Conservation (phyloP, 2,329 filamentous ascomycete genomes). For the Myriosclerotinia curreyana region DNA sequence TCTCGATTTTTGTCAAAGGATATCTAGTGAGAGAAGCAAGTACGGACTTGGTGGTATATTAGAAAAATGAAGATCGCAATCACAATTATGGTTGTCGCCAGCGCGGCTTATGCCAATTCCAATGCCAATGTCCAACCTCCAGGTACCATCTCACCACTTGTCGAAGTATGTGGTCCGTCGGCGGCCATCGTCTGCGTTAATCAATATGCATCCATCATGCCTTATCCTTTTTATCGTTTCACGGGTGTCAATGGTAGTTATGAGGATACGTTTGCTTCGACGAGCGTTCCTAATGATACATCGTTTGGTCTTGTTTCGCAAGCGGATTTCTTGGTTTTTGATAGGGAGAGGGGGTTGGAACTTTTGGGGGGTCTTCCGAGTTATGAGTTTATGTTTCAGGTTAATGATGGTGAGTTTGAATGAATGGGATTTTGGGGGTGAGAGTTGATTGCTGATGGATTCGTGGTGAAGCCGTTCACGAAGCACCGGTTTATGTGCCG, state of each 20-base stretch:
- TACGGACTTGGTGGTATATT: background rate
- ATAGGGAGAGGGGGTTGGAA: background rate
- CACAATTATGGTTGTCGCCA: background rate
- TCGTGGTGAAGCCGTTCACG: background rate
- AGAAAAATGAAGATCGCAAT: background rate
- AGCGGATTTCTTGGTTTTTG: background rate
- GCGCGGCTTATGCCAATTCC: background rate
- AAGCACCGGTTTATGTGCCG: background rate
- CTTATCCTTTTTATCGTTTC: background rate
- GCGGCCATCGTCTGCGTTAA: background rate
- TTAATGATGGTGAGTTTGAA: background rate
- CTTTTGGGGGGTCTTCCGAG: background rate
- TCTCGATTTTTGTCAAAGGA: background rate
- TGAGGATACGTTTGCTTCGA: constrained; percentile 1
- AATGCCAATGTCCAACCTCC: background rate
- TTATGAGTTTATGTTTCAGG: background rate
- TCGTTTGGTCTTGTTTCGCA: background rate
- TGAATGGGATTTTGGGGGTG: background rate
- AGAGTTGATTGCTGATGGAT: background rate
- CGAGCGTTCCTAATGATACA: background rate
- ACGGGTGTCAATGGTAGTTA: background rate
- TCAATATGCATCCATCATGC: background rate
- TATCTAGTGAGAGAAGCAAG: background rate
- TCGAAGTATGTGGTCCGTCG: background rate
- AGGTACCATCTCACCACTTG: background rate